phyloP scores from a whole-genome alignment of 805 yeast species.

The Saturnispora ahearnii region DNA sequence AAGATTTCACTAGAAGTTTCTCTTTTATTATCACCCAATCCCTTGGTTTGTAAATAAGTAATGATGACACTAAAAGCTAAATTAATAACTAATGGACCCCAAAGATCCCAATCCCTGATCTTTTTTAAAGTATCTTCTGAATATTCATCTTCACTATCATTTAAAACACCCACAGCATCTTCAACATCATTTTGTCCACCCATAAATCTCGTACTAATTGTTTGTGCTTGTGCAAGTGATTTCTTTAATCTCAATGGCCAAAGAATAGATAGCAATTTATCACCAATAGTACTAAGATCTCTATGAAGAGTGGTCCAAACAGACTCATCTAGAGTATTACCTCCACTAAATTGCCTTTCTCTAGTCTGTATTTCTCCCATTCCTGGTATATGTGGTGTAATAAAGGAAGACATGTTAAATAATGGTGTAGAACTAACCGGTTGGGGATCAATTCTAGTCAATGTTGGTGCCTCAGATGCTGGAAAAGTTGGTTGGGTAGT shows the following conservation, averaged over 20 bases:
- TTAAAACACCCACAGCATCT: constrained; percentile 18
- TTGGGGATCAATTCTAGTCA: constrained; percentile 1
- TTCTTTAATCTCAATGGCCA: constrained; percentile 31
- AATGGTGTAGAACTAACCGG: constrained; percentile 10
- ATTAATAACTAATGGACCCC: constrained; percentile 53
- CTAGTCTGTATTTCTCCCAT: constrained; percentile 23
- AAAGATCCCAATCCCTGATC: constrained; percentile 50
- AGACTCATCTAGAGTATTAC: constrained; percentile 51
- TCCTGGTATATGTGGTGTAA: constrained; percentile 25
- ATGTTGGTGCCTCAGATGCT: background rate
- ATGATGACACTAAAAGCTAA: constrained; percentile 39
- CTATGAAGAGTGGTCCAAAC: constrained; percentile 37
- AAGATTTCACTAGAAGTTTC: constrained; percentile 38
- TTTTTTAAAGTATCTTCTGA: constrained; percentile 27
- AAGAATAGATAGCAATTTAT: constrained; percentile 27
- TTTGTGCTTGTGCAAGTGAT: constrained; percentile 21
- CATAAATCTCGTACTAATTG: constrained; percentile 14
- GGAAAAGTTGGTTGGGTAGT: constrained; percentile 4
- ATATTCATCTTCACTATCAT: constrained; percentile 22
- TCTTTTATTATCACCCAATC: constrained; percentile 18
- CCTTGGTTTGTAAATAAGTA: constrained; percentile 34
- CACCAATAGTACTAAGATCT: constrained; percentile 28
- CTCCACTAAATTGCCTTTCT: constrained; percentile 48
- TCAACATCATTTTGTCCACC: constrained; percentile 14
- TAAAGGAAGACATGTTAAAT: constrained; percentile 27